phyloP scores from a whole-genome alignment of 2,329 filamentous ascomycete species.

The Xylaria sp. region DNA sequence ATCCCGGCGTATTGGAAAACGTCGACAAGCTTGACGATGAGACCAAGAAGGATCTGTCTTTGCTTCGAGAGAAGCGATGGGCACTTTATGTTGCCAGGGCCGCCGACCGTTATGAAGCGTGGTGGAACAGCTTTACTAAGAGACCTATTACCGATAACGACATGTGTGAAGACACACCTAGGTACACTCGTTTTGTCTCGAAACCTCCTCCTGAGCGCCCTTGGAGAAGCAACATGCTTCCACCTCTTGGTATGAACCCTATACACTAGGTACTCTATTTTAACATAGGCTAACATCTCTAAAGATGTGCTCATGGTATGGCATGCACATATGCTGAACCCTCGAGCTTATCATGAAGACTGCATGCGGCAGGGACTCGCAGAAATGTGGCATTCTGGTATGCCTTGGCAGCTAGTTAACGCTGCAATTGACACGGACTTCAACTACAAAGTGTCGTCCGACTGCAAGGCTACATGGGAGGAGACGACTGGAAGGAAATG shows the following conservation, averaged over 20 bases:
- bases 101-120: conserved; percentile 73
- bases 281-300: conserved; percentile 42
- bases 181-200: conserved; percentile 51
- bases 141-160: conserved; percentile 51
- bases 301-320: conserved; percentile 81
- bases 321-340: conserved; percentile 84
- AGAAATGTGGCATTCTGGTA: conserved; percentile 68
- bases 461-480: conserved; percentile 60
- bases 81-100: conserved; percentile 74
- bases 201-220: conserved; percentile 27
- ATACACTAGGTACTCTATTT: conserved; percentile 20
- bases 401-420: conserved; percentile 74
- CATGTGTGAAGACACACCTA: conserved; percentile 47
- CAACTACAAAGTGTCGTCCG: conserved; percentile 61
- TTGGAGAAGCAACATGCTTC: conserved; percentile 60
- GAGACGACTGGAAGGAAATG: conserved; percentile 62
- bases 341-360: conserved; percentile 78
- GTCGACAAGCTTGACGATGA: conserved; percentile 48
- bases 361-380: conserved; percentile 68
- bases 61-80: conserved; percentile 78
- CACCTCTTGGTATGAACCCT: conserved; percentile 64
- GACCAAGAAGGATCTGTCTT: conserved; percentile 59
- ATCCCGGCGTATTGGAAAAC: conserved; percentile 21
- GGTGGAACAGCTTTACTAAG: conserved; percentile 64
- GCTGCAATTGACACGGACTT: conserved; percentile 69